Evolutionary conservation across 129 eudicot genomes (phyloP), one percentile per base, ranked within the genome.

Genomic region (Artemisia argyi): DNA sequence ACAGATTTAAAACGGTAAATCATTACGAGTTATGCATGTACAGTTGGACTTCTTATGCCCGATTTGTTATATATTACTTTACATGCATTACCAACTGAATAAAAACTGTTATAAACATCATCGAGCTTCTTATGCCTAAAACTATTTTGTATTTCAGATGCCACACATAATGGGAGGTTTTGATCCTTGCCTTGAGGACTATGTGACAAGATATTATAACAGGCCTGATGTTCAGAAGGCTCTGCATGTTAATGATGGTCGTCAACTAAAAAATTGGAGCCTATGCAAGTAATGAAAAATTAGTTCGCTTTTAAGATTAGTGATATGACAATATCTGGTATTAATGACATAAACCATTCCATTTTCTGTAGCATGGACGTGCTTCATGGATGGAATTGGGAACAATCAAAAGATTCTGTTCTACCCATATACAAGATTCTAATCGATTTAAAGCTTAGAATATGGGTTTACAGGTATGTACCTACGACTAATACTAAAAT

Each of bases 391-490:
- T 91, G 97, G 96, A 22, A 63, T 12, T 91, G 97, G 97, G 22
- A 63, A 22, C 92, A 86, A 42, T 58, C 85, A 14, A 81, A 73
- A 68, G 87, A 47, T 26, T 84, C 97, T 16, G 91, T 91, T 69
- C 87, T 88, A 71, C 97, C 97, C 7, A 91, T 88, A 48, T 91
- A 91, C 82, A 79, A 84, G 82, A 83, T 86, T 65, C 89, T 91
- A 60, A 86, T 91, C 63, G 89, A 76, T 68, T 87, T 91, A 12
- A 89, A 89, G 59, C 88, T 91, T 35, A 80, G 90, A 61, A 86
- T 91, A 62, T 91, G 97, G 97, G 89, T 91, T 22, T 91, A 91
- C 78, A 88, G 97, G 97, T 91, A 84, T 19, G 11, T 79, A 12
- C 16, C 26, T 75, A 7, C 18, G 9, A 53, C 3, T 49, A 7